Conservation (phyloP, 805 yeast genomes). For the Ogataea populi-albae region DNA sequence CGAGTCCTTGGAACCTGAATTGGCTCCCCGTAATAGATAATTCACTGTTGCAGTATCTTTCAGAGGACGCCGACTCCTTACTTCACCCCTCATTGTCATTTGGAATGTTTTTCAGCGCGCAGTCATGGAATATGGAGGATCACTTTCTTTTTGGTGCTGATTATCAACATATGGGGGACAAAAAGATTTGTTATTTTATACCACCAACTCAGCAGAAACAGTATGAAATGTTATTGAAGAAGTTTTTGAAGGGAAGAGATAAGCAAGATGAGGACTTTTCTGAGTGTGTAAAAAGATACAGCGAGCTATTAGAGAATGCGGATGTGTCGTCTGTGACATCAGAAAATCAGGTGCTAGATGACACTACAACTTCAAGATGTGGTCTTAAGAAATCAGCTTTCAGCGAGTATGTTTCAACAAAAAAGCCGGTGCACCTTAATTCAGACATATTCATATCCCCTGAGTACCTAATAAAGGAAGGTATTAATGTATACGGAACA, state of each 20-base stretch:
- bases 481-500: slow-evolving; percentile 45
- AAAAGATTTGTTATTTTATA: slow-evolving; percentile 60
- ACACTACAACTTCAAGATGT: slow-evolving; percentile 23
- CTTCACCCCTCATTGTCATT: slow-evolving; percentile 45
- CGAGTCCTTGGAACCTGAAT: slow-evolving; percentile 55
- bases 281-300: slow-evolving; percentile 7
- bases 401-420: slow-evolving; percentile 23
- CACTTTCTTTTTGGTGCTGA: slow-evolving; percentile 53
- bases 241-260: slow-evolving; percentile 6
- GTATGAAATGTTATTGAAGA: slow-evolving; percentile 44
- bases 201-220: slow-evolving; percentile 51
- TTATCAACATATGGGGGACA: slow-evolving; percentile 54
- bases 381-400: slow-evolving; percentile 30
- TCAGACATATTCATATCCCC: slow-evolving; percentile 52
- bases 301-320: slow-evolving; percentile 8
- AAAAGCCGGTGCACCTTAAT: slow-evolving; percentile 27
- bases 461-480: slow-evolving; percentile 40
- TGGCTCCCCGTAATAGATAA: slow-evolving; percentile 50
- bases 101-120: slow-evolving; percentile 52
- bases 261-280: slow-evolving; percentile 6
- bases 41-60: slow-evolving; percentile 46
- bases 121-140: slow-evolving; percentile 60
- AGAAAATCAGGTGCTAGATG: slow-evolving; percentile 23
- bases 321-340: slow-evolving; percentile 21
- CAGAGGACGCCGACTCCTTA: slow-evolving; percentile 42